phyloP scores from a whole-genome alignment of 2,329 filamentous ascomycete genomes.

The Colletotrichum chrysophilum region DNA sequence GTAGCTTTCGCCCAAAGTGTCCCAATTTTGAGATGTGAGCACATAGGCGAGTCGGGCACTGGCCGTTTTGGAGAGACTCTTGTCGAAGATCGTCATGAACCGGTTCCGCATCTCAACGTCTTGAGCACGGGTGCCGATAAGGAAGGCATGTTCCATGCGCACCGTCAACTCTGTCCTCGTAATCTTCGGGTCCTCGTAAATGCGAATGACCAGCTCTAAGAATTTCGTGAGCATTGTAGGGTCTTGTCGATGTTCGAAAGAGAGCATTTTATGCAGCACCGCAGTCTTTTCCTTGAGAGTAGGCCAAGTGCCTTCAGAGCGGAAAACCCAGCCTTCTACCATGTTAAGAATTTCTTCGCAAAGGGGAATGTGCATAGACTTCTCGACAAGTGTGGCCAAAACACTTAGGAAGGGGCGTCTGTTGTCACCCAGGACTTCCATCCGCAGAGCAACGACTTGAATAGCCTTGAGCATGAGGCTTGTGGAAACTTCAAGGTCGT shows the following conservation, averaged over 20 bases:
- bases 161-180: slow-evolving; percentile 95
- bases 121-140: slow-evolving; percentile 90
- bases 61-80: slow-evolving; percentile 89
- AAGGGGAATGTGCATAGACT: slow-evolving; percentile 84
- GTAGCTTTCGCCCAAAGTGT: slow-evolving; percentile 91
- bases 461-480: slow-evolving; percentile 94
- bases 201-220: slow-evolving; percentile 92
- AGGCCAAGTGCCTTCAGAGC: slow-evolving; percentile 92
- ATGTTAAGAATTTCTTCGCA: slow-evolving; percentile 93
- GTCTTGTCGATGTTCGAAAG: slow-evolving; percentile 87
- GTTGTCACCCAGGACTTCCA: slow-evolving; percentile 91
- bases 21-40: slow-evolving; percentile 93
- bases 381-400: slow-evolving; percentile 91
- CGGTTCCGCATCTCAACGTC: slow-evolving; percentile 97
- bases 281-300: slow-evolving; percentile 99
- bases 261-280: slow-evolving; percentile 98
- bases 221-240: slow-evolving; percentile 89
- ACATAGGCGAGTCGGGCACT: slow-evolving; percentile 90
- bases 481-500: slow-evolving; percentile 88
- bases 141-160: slow-evolving; percentile 95
- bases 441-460: slow-evolving; percentile 87
- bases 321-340: slow-evolving; percentile 96
- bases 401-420: slow-evolving; percentile 94
- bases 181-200: slow-evolving; percentile 97
- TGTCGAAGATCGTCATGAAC: slow-evolving; percentile 96